Percentiles rank a stretch among this genome's conserved stretches.
Conservation (phyloP, 106 monocot genomes). For the Dendrobium catenatum region DNA sequence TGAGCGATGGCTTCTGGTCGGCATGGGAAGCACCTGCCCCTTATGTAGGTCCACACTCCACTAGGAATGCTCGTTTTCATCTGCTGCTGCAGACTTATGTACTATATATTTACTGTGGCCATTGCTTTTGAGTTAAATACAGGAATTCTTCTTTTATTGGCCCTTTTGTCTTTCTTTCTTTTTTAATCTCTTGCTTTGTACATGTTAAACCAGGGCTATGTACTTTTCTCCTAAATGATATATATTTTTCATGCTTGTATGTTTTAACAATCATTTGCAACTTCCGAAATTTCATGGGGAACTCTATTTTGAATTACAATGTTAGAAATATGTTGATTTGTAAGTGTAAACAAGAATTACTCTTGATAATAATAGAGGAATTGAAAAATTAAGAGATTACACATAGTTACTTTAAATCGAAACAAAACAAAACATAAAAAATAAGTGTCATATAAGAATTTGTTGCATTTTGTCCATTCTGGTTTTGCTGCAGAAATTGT, state of each 20-base stretch:
- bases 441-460: background rate
- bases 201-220: background rate
- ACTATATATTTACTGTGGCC: background rate
- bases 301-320: background rate
- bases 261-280: no score
- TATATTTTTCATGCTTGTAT: background rate
- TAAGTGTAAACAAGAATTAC: background rate
- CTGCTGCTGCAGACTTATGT: no score
- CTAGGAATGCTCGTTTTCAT: background rate
- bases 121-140: background rate
- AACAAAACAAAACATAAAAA: background rate
- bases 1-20: conserved; percentile 7
- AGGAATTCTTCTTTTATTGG: no score
- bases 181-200: background rate
- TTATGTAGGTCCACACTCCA: background rate
- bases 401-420: background rate
- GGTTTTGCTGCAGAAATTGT: background rate
- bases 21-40: conserved; percentile 1
- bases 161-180: background rate
- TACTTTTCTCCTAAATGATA: background rate
- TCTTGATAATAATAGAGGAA: background rate
- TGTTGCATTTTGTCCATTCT: background rate
- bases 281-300: background rate
- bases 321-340: background rate
- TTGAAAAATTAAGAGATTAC: background rate